These are phyloP conservation scores for Ceratorhiza oryzae-sativae DNA, from an alignment of 1,284 basidiomycete species.

Conservation along the genomic window DNA sequence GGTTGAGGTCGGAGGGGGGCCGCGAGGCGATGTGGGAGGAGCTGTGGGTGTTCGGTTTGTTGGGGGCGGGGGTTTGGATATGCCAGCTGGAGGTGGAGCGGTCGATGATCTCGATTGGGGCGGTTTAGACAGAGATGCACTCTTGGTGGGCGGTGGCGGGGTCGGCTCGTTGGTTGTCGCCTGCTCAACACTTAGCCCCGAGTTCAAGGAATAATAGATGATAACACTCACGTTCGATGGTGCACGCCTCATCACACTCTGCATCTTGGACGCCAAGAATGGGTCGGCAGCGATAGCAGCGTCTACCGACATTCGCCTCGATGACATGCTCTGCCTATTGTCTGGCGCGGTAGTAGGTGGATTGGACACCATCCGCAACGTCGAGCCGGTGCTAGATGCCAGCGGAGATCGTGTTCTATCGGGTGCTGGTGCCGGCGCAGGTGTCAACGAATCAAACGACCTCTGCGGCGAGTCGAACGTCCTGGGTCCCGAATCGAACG, in stretches of 20 bases:
- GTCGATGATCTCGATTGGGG: conserved; percentile 6
- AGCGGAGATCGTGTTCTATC: conserved; percentile 4
- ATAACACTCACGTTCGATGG: conserved; percentile 18
- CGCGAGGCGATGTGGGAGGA: background rate
- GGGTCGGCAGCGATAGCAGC: conserved; percentile 17
- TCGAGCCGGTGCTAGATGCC: background rate
- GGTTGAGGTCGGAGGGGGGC: background rate
- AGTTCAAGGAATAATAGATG: background rate
- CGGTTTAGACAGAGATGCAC: background rate
- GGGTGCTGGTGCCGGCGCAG: background rate
- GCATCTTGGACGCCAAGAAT: conserved; percentile 38
- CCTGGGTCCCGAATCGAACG: background rate
- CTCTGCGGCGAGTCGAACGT: background rate
- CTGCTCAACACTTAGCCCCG: background rate
- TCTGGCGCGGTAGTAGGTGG: background rate
- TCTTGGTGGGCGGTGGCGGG: background rate
- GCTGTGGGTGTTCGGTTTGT: background rate
- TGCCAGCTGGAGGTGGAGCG: background rate
- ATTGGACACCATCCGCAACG: conserved; percentile 22
- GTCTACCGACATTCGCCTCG: conserved; percentile 13
- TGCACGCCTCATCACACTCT: conserved; percentile 27
- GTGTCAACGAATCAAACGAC: background rate
- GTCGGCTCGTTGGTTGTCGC: background rate
- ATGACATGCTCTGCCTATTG: conserved; percentile 6
- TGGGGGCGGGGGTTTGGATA: background rate